Conservation (phyloP, 129 eudicot species). For the Tagetes patula region DNA sequence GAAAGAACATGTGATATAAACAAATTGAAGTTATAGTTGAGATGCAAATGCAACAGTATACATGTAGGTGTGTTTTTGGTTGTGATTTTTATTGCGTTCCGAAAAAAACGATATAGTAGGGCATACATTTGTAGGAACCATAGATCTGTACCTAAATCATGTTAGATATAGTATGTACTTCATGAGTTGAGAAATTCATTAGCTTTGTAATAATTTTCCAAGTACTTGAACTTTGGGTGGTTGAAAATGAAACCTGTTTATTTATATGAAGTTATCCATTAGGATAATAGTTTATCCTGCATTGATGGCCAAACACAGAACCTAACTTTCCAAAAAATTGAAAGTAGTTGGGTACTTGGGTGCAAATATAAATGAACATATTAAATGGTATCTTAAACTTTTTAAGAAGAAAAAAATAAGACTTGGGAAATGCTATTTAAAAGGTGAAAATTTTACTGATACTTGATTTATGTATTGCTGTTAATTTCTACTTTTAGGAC, state of each 20-base stretch:
- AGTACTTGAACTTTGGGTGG: not conserved
- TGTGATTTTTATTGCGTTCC: not conserved
- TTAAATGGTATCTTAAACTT: not conserved
- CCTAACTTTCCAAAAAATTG: not conserved
- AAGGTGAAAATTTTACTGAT: not conserved
- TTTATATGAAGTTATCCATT: not conserved
- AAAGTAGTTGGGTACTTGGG: not conserved
- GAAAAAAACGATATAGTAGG: not conserved
- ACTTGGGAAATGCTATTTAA: not conserved
- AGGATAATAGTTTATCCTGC: not conserved
- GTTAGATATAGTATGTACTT: not conserved
- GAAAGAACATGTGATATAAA: not conserved
- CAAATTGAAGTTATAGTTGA: not conserved
- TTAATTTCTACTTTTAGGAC: not conserved
- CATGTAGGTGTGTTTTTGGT: not conserved
- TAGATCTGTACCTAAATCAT: not conserved
- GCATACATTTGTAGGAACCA: not conserved
- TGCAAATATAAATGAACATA: not conserved
- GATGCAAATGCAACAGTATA: not conserved
- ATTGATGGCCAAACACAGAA: not conserved
- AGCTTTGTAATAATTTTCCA: not conserved
- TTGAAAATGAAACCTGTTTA: not conserved
- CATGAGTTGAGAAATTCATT: slow-evolving; percentile 3
- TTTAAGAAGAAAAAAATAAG: not conserved
- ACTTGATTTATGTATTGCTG: not conserved